Percentiles rank a stretch among this genome's conserved stretches.
Evolutionary conservation across 2,329 filamentous ascomycete species (phyloP).

Genomic region (Periconia macrospinosa): DNA sequence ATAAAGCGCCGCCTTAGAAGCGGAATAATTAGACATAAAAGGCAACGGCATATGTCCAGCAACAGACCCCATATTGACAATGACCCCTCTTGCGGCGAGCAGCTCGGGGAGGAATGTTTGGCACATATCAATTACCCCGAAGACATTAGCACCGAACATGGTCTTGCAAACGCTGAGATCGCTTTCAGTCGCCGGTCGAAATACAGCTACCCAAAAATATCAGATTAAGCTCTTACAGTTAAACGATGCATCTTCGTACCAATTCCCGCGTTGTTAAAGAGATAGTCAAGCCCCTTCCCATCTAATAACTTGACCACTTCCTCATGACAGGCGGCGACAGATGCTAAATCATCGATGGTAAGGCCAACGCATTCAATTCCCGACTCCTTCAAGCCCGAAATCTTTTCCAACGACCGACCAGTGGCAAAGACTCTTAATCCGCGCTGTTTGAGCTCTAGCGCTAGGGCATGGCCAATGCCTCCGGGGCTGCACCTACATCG

Average conservation of each 20-base stretch:
- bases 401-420: neutral
- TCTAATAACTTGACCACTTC: constrained; percentile 46
- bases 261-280: constrained; percentile 58
- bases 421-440: constrained; percentile 12
- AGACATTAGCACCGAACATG: constrained; percentile 57
- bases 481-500: constrained; percentile 51
- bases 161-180: constrained; percentile 50
- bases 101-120: constrained; percentile 56
- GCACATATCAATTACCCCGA: constrained; percentile 57
- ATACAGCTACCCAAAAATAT: neutral
- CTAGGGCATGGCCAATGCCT: constrained; percentile 58
- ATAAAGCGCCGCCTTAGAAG: constrained; percentile 60
- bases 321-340: constrained; percentile 45
- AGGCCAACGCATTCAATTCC: constrained; percentile 56
- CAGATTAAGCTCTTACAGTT: neutral
- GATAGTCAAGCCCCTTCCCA: constrained; percentile 47
- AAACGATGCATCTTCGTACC: constrained; percentile 50
- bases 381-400: neutral
- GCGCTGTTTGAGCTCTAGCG: constrained; percentile 53
- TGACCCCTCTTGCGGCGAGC: constrained; percentile 39
- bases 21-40: constrained; percentile 52
- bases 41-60: constrained; percentile 44
- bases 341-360: constrained; percentile 51
- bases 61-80: constrained; percentile 40
- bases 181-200: constrained; percentile 52